Base-by-base conservation (phyloP, 306 rosid genomes). In the Castanospermum australe region DNA sequence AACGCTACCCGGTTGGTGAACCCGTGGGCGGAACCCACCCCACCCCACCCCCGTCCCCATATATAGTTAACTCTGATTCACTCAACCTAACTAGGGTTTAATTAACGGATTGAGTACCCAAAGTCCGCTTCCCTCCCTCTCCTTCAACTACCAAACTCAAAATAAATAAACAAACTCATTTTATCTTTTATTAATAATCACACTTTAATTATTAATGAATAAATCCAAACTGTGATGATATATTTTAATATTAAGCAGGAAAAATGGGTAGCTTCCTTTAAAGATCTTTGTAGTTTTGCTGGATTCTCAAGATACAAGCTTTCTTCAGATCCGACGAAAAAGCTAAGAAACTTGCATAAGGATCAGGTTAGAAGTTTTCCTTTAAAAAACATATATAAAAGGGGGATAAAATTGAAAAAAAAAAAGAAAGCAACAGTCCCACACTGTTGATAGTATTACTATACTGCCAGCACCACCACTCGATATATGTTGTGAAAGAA, bases 271-370 rank as follows among this genome's bases (percentile, higher is more conserved):
- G 65, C 8, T 28, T 59, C 6, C n/a, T 5, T 36, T 36, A 59
- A 59, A 59, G 14, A 15, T 51, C 36, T 65, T 13, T 22, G 50
- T 76, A 79, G 84, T 72, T 77, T 84, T 83, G 91, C 87, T 75
- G 84, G 79, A 81, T 83, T 74, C 42, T 51, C 63, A 83, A 81
- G 88, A 48, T 65, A 79, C 79, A 67, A 71, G 82, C 71, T 66
- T 81, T 81, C 86, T 68, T 79, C 84, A 71, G 90, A 88, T 86
- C 88, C 91, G 80, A 89, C 79, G 87, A 88, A 88, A 82, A 76
- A 18, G 81, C 67, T 66, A 0, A 78, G 67, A 80, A 78, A 54
- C 36, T 65, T n/a, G n/a, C 18, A 36, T 7, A 64, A 6, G 28
- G 32, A 13, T 68, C 24, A 3, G 52, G 55, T 48, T 17, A 6